phyloP scores from a whole-genome alignment of 768 basidiomycete species.

The Termitomyces sp. region DNA sequence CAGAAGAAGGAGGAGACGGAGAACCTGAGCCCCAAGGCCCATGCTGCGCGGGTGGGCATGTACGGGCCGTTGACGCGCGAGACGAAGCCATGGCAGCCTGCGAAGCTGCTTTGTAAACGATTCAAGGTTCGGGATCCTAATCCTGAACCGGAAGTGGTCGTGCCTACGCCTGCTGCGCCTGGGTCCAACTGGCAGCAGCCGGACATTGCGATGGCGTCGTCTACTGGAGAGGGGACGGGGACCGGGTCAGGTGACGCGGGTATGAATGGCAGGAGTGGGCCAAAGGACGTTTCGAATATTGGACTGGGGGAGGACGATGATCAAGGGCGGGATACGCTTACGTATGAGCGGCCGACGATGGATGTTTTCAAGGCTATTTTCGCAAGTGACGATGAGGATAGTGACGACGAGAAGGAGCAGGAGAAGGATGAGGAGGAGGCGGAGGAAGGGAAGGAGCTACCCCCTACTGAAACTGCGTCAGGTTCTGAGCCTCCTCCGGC shows the following conservation, averaged over 20 bases:
- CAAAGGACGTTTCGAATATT: conserved; percentile 70
- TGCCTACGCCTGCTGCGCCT: conserved; percentile 19
- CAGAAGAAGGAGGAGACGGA: conserved; percentile 39
- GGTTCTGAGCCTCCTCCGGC: conserved; percentile 8
- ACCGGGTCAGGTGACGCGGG: conserved; percentile 3
- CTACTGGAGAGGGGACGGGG: conserved; percentile 8
- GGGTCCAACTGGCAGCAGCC: conserved; percentile 14
- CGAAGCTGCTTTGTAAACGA: conserved; percentile 83
- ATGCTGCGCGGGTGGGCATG: conserved; percentile 85
- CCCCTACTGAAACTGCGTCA: conserved; percentile 10
- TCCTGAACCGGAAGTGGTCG: conserved; percentile 40
- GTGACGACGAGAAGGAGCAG: conserved; percentile 56
- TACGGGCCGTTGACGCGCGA: conserved; percentile 86
- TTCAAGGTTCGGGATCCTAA: conserved; percentile 91
- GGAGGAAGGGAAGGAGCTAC: conserved; percentile 17
- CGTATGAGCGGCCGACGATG: conserved; percentile 82
- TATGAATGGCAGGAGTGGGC: conserved; percentile 17
- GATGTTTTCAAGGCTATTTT: conserved; percentile 98
- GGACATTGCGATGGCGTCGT: conserved; percentile 3
- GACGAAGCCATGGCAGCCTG: conserved; percentile 69
- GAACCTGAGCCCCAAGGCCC: conserved; percentile 67
- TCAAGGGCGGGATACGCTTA: conserved; percentile 83
- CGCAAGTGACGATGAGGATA: conserved; percentile 89
- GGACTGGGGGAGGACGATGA: conserved; percentile 90
- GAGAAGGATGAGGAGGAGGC: conserved; percentile 13